Conservation (phyloP, 1,284 basidiomycete species). For the Laetiporus sulphureus region DNA sequence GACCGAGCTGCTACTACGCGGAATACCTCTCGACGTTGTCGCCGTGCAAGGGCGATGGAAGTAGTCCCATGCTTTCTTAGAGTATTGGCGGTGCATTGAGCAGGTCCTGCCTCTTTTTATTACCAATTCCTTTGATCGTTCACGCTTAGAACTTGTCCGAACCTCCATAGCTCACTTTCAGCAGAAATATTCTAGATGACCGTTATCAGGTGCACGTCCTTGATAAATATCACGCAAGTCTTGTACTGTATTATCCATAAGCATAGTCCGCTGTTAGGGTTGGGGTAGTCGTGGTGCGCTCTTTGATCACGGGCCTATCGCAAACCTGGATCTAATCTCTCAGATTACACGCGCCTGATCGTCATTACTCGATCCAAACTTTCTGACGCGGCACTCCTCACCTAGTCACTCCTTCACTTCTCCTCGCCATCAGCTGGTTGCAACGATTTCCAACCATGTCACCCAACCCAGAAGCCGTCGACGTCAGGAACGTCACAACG, state of each 20-base stretch:
- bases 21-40: constrained; percentile 3
- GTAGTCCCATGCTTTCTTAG: constrained; percentile 23
- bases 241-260: not conserved
- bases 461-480: constrained; percentile 39
- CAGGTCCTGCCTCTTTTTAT: constrained; percentile 6
- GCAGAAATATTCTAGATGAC: not conserved
- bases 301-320: no score
- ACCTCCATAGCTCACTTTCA: constrained; percentile 4
- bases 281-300: not conserved
- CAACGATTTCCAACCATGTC: constrained; percentile 9
- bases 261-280: not conserved
- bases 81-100: constrained; percentile 22
- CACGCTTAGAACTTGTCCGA: not conserved
- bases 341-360: no score
- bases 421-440: not conserved
- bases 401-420: not conserved
- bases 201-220: not conserved
- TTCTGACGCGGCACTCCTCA: not conserved
- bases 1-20: constrained; percentile 18
- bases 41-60: constrained; percentile 16
- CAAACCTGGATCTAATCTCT: no score
- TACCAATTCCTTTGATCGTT: constrained; percentile 1
- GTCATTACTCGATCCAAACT: not conserved
- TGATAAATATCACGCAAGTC: not conserved
- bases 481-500: constrained; percentile 73